Evolutionary conservation across 495 filamentous ascomycete species (phyloP), one percentile per base, ranked within the genome.

Genomic region (Talaromyces borbonicus): DNA sequence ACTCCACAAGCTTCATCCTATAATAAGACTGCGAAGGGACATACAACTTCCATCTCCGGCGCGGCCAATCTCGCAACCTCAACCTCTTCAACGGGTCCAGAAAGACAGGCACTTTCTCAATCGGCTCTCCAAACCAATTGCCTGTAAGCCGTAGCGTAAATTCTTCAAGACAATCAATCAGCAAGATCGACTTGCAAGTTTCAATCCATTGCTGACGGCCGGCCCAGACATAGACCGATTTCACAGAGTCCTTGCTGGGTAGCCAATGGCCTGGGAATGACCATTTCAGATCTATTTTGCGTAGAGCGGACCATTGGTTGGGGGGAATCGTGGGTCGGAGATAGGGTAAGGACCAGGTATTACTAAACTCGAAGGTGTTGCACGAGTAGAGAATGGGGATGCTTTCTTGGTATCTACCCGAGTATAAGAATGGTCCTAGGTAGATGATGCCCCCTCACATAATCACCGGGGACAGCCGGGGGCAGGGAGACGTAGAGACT

Each of bases 241-340:
- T 66, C 18, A 72, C 68, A 39, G 68, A 61, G 51, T 72, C 68
- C 47, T 72, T 72, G 52, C 54, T 64, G 5, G 68, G 68, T 0
- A 72, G 60, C 63, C 66, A 68, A 46, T 70, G 66, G 46, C 66
- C 68, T 0, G 63, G 64, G 44, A 72, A 72, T 0, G 68, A 65
- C 65, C 65, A 70, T 59, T 64, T 60, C 12, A 72, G 61, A 30
- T 68, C 65, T 39, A 72, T 53, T 26, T 29, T 32, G 44, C 62
- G 65, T 36, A 70, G 67, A 2, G 47, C 51, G 25, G 59, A 46
- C 61, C 63, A 65, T 35, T 57, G 48, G 8, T 62, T 55, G 2
- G 43, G 4, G 4, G 56, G 62, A 40, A 71, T 53, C 1, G 66
- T 68, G 4, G 63, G 65, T 24, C 54, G 65, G 4, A 72, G 60